These are phyloP conservation scores for Tuber aestivum DNA, from an alignment of 495 filamentous ascomycete genomes.

Conservation along the genomic window DNA sequence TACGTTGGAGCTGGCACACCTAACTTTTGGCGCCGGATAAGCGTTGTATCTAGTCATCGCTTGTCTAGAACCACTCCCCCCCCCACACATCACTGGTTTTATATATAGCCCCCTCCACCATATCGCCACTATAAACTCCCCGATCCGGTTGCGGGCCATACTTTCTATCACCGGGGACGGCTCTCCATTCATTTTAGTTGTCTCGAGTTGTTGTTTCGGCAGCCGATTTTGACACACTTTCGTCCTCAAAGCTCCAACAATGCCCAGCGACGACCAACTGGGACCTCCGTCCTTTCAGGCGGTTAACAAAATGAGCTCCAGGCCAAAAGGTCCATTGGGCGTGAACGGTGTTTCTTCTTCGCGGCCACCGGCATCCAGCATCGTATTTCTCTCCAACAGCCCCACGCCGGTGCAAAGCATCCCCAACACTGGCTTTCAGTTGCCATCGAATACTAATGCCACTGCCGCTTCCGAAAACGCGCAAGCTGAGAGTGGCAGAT, in stretches of 20 bases:
- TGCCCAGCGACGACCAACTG: slow-evolving; percentile 36
- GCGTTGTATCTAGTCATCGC: neutral
- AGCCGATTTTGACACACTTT: slow-evolving; percentile 9
- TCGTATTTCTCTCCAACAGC: slow-evolving; percentile 9
- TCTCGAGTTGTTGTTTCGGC: neutral
- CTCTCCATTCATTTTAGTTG: neutral
- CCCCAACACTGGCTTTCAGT: slow-evolving; percentile 10
- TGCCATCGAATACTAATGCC: slow-evolving; percentile 27
- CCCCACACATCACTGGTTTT: neutral
- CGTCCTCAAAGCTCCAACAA: slow-evolving; percentile 29
- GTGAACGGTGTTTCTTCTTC: slow-evolving; percentile 24
- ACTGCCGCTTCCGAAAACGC: slow-evolving; percentile 20
- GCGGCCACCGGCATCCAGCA: slow-evolving; percentile 6
- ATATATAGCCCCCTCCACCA: neutral
- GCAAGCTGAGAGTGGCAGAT: slow-evolving; percentile 23
- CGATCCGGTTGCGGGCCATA: neutral
- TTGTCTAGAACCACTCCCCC: neutral
- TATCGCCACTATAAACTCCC: neutral
- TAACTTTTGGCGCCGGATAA: slow-evolving; percentile 3
- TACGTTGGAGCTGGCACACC: neutral
- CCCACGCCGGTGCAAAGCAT: slow-evolving; percentile 6
- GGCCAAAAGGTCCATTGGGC: slow-evolving; percentile 16
- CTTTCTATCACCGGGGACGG: neutral
- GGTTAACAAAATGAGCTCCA: slow-evolving; percentile 37
- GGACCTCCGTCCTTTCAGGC: slow-evolving; percentile 35